Evolutionary conservation across 176 grass and related monocot species (phyloP), one percentile per base, ranked within the genome.

Genomic region (Stipa capillata): DNA sequence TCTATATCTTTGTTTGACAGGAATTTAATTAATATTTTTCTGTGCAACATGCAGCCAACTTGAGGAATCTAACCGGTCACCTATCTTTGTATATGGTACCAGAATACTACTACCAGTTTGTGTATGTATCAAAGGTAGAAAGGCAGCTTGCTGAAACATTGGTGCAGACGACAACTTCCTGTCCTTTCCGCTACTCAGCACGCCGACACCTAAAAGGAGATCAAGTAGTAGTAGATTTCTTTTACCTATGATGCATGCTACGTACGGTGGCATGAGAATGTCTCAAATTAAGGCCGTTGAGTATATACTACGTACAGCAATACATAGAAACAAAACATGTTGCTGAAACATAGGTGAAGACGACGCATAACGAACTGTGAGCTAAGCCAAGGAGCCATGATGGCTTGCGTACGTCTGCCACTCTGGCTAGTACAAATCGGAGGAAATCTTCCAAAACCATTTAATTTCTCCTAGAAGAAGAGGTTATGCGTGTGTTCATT

Each of bases 321-420:
- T 47, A 41, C 40, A 35, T 7, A 13, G 24, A 20, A 27, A 40
- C n/a, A n/a, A n/a, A n/a, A 20, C 67, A 82, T 28, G 31, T 6
- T 4, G 48, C 82, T 68, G 49, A 84, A 77, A 77, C 28, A 5
- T 44, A 51, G 62, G 14, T 68, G 73, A 77, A 58, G 39, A 69
- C 62, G 72, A 84, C 82, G 62, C 64, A 7, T 48, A 84, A 58
- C 72, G 50, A 77, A 58, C 73, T 2, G n/a, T 84, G 62, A 29
- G 62, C 50, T 35, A 36, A 57, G 72, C 73, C 62, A 48, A 28
- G 39, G n/a, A n/a, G 43, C 55, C 69, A 73, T 73, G 55, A 69
- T 77, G 61, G 61, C 82, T 84, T 67, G 25, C 72, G n/a, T n/a
- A n/a, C n/a, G 60, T 66, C 37, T 14, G 25, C 10, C 27, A 42